These are phyloP conservation scores for Stachybotrys chlorohalonatus DNA, from an alignment of 2,329 filamentous ascomycete species.

Conservation along the genomic window DNA sequence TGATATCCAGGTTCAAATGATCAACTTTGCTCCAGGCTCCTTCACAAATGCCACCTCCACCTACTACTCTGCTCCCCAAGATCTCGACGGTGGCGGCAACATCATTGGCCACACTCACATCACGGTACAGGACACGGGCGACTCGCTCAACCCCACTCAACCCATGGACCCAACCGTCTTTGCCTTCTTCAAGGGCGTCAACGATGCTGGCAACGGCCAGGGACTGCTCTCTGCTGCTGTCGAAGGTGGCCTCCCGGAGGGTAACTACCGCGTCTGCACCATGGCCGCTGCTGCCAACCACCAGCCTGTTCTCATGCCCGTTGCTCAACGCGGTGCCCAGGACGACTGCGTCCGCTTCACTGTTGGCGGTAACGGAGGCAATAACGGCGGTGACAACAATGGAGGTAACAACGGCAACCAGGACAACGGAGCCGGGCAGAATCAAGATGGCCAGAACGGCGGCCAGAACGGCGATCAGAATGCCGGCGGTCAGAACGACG, in stretches of 20 bases:
- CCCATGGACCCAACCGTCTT: conserved; percentile 45
- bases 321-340: conserved; percentile 57
- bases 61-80: conserved; percentile 53
- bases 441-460: conserved; percentile 5
- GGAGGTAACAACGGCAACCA: conserved; percentile 3
- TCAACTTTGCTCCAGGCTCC: conserved; percentile 45
- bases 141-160: conserved; percentile 36
- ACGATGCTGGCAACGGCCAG: conserved; percentile 48
- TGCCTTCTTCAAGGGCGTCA: conserved; percentile 60
- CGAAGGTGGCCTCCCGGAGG: conserved; percentile 47
- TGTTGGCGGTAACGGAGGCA: conserved; percentile 24
- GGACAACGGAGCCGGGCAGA: conserved; percentile 1
- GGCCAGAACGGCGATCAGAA: conserved; percentile 4
- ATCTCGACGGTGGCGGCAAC: conserved; percentile 35
- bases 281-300: conserved; percentile 57
- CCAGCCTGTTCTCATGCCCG: conserved; percentile 56
- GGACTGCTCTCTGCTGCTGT: conserved; percentile 46
- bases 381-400: conserved; percentile 1
- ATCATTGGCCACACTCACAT: conserved; percentile 53
- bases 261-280: conserved; percentile 57
- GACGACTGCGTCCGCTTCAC: conserved; percentile 56
- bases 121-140: conserved; percentile 47
- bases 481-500: conserved; percentile 1
- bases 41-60: conserved; percentile 53
- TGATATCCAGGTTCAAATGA: conserved; percentile 40